Evolutionary conservation across 2,329 filamentous ascomycete species (phyloP), one percentile per base, ranked within the genome.

Genomic region (Tolypocladium paradoxum): DNA sequence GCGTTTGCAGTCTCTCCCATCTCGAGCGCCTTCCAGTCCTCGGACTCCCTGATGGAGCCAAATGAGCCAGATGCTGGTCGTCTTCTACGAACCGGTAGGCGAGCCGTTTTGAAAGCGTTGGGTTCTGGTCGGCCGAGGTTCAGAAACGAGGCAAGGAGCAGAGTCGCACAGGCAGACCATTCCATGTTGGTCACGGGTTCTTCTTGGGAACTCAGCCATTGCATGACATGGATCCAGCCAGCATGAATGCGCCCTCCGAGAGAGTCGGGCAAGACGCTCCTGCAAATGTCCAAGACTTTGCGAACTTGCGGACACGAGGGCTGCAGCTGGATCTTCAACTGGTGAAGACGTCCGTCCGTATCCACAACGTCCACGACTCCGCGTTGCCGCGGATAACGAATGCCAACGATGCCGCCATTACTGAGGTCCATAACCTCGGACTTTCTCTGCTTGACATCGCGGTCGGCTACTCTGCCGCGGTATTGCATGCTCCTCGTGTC

Each of bases 201-300:
- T 4, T 75, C 71, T 53, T 76, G 75, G 12, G 68, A 62, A 33
- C 72, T 70, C 40, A 88, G 72, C 87, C 87, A 92, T 56, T 82
- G 80, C 68, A 87, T 78, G 22, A 81, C 76, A 63, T 88, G 84
- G 78, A 87, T 87, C 85, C 87, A 91, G 2, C 79, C 82, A 11
- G 83, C 76, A 53, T 88, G 70, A 11, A 90, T 69, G 29, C 74
- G 87, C 70, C 73, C 84, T 55, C 70, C 81, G 40, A 78, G 74
- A 0, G 76, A 73, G 22, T 81, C 72, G 7, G 81, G 80, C 31
- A 90, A 65, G 35, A 87, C 76, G 57, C 84, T 83, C 54, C 79
- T 79, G 62, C 85, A 85, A 18, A 81, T 71, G 34, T 79, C 73
- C 9, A 91, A 70, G 9, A 84, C 71, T 52, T 75, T 81, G 31